Conservation (phyloP, 331 rosid genomes). For the Dryas integrifolia region DNA sequence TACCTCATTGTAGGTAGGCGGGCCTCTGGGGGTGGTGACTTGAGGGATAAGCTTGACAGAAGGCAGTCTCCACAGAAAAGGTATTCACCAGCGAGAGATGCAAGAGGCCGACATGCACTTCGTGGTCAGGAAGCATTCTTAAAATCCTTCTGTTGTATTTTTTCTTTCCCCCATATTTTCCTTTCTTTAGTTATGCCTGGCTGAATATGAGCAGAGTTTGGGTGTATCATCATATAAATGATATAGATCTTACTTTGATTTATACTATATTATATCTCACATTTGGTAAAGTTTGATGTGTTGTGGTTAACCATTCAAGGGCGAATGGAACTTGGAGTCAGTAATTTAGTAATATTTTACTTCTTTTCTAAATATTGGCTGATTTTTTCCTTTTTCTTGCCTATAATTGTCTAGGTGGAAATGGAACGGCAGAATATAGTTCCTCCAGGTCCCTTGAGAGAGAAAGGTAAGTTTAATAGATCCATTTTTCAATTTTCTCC, state of each 20-base stretch:
- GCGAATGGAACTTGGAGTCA: background rate
- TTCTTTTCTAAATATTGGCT: background rate
- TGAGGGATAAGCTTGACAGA: conserved; percentile 80
- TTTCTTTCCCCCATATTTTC: background rate
- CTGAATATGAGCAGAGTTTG: background rate
- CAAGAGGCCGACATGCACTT: conserved; percentile 49
- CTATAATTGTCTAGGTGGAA: conserved; percentile 33
- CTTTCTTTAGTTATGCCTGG: background rate
- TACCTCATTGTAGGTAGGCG: conserved; percentile 59
- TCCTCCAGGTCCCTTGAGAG: conserved; percentile 65
- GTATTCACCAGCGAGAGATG: conserved; percentile 64
- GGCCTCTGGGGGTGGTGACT: conserved; percentile 62
- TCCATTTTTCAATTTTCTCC: background rate
- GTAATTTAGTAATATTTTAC: background rate
- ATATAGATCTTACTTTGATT: background rate
- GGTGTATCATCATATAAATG: background rate
- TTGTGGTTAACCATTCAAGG: background rate
- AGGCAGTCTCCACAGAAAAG: conserved; percentile 57
- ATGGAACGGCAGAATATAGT: conserved; percentile 62
- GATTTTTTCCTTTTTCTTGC: conserved; percentile 14
- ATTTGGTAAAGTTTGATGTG: background rate
- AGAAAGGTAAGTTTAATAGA: conserved; percentile 42
- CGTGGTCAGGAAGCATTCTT: conserved; percentile 51
- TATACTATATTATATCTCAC: too few species aligned
- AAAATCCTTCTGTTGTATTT: background rate